A percentile compares a stretch with the other conserved stretches of the same genome.
Conservation (phyloP, 306 rosid species). For the Quercus alba region DNA sequence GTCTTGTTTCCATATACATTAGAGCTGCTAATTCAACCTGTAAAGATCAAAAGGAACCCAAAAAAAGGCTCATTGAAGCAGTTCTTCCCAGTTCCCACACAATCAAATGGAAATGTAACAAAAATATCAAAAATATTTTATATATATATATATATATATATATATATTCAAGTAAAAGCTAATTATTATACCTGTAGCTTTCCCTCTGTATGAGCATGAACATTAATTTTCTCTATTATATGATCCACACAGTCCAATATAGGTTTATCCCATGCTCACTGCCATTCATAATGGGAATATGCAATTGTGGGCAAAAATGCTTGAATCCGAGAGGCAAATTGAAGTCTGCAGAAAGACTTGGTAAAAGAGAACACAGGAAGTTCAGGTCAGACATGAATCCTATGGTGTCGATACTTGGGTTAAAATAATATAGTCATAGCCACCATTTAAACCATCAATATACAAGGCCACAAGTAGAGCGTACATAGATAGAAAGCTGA, state of each 20-base stretch:
- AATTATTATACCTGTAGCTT: conserved; percentile 61
- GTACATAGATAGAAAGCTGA: no score
- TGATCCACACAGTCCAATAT: conserved; percentile 86
- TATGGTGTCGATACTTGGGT: no score
- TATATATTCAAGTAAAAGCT: not conserved
- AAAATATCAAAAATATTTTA: not conserved
- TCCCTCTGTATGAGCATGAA: conserved; percentile 86
- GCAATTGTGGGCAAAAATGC: not conserved
- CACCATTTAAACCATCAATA: no score
- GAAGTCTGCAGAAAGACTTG: no score
- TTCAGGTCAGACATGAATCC: no score
- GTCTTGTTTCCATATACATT: conserved; percentile 78
- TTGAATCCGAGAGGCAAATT: no score
- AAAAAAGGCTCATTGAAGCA: conserved; percentile 3
- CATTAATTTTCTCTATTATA: conserved; percentile 93
- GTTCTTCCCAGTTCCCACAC: conserved; percentile 5
- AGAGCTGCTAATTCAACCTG: conserved; percentile 95
- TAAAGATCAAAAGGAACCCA: conserved; percentile 1
- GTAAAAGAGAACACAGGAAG: no score
- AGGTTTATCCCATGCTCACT: conserved; percentile 70
- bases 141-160: no score
- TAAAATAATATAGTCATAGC: no score
- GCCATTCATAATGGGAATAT: conserved; percentile 7
- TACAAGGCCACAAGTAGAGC: no score
- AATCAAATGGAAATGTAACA: not conserved